These are phyloP conservation scores for Pseudozyma sp. DNA, from an alignment of 1,284 basidiomycete genomes.

Conservation along the genomic window DNA sequence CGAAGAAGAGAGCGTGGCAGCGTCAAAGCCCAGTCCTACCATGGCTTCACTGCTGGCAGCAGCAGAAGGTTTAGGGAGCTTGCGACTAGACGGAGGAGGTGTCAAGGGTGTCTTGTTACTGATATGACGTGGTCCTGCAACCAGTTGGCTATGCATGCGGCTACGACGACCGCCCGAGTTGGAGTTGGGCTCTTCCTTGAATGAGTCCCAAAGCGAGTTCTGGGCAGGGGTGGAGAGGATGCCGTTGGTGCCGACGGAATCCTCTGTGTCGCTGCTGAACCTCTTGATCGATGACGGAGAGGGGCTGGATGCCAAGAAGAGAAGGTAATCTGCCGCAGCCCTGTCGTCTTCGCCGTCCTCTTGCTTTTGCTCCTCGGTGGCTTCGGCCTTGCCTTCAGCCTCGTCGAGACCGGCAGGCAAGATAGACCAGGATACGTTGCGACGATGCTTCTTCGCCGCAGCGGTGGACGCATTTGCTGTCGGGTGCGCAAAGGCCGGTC, in stretches of 20 bases:
- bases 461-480: neutral
- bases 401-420: constrained; percentile 8
- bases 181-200: constrained; percentile 11
- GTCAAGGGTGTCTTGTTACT: constrained; percentile 9
- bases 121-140: constrained; percentile 4
- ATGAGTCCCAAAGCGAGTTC: constrained; percentile 43
- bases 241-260: constrained; percentile 6
- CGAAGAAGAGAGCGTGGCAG: constrained; percentile 10
- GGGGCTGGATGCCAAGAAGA: constrained; percentile 35
- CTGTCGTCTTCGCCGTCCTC: constrained; percentile 21
- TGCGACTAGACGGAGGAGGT: constrained; percentile 19
- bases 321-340: constrained; percentile 40
- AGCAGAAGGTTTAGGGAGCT: neutral
- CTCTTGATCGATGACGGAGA: constrained; percentile 40
- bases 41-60: neutral
- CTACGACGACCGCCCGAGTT: constrained; percentile 15
- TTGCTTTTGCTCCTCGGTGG: neutral
- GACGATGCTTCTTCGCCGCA: constrained; percentile 17
- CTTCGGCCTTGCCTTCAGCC: constrained; percentile 3
- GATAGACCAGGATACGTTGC: constrained; percentile 35
- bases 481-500: constrained; percentile 11
- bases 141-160: constrained; percentile 5
- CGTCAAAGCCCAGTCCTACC: constrained; percentile 19
- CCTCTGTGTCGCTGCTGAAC: constrained; percentile 16
- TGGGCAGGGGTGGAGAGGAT: constrained; percentile 41